A percentile compares a stretch with the other conserved stretches of the same genome.
phyloP scores from a whole-genome alignment of 2,329 filamentous ascomycete genomes.

The Fusarium agapanthi region DNA sequence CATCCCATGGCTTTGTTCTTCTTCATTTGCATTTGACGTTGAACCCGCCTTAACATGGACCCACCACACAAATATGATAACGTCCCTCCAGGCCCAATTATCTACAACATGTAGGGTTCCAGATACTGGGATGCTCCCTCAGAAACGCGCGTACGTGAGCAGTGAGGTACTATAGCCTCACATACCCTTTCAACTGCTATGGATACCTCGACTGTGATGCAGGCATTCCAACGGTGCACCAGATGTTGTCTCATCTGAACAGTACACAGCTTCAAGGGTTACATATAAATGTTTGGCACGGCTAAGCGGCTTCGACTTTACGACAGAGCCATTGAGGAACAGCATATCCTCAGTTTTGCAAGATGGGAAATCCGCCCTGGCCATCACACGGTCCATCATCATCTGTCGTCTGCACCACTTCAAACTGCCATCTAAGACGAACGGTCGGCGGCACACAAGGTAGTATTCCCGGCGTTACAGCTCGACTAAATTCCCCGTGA shows the following conservation, averaged over 20 bases:
- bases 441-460: neutral
- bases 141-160: conserved; percentile 26
- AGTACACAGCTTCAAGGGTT: neutral
- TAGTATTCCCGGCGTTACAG: conserved; percentile 17
- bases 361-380: conserved; percentile 11
- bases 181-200: neutral
- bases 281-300: neutral
- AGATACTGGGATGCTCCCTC: conserved; percentile 9
- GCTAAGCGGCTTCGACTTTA: conserved; percentile 13
- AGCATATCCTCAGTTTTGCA: neutral
- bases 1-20: neutral
- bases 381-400: conserved; percentile 17
- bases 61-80: conserved; percentile 4
- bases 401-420: conserved; percentile 1
- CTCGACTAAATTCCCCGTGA: conserved; percentile 1
- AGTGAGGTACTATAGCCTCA: neutral
- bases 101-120: conserved; percentile 21
- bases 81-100: conserved; percentile 24
- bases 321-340: neutral
- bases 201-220: neutral
- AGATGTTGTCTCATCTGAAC: neutral
- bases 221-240: neutral
- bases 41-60: neutral
- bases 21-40: neutral
- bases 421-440: neutral